phyloP scores from a whole-genome alignment of 1,284 basidiomycete species.

The Ceratobasidium sp. region DNA sequence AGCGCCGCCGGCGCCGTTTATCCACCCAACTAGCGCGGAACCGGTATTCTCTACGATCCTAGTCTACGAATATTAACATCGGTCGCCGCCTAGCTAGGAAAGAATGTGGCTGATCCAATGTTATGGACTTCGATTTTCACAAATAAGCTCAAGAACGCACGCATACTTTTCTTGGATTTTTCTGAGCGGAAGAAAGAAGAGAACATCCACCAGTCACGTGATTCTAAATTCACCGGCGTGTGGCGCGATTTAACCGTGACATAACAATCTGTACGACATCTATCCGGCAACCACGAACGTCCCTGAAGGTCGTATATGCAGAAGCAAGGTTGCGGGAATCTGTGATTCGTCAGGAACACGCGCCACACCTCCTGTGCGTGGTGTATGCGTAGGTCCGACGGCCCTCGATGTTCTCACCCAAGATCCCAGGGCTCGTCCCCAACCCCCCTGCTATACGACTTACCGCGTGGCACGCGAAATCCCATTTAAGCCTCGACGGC shows the following conservation, averaged over 20 bases:
- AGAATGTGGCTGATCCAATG: too few relatives aligned
- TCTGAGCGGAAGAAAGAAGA: too few relatives aligned
- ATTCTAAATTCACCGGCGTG: background rate
- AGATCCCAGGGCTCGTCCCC: background rate
- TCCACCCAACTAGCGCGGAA: background rate
- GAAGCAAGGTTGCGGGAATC: too few relatives aligned
- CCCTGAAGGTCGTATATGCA: too few relatives aligned
- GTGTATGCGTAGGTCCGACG: background rate
- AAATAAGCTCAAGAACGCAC: too few relatives aligned
- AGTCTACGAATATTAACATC: background rate
- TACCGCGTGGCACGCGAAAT: background rate
- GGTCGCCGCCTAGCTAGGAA: too few relatives aligned
- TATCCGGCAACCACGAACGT: too few relatives aligned
- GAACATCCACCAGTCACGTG: too few relatives aligned
- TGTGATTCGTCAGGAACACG: conserved; percentile 7
- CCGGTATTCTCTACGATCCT: background rate
- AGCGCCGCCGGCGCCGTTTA: background rate
- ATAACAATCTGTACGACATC: background rate
- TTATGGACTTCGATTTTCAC: too few relatives aligned
- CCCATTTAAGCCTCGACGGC: background rate
- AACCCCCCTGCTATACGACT: background rate
- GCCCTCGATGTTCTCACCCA: conserved; percentile 12
- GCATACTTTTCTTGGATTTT: too few relatives aligned
- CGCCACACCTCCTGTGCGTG: conserved; percentile 1
- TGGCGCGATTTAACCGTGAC: conserved; percentile 16